Evolutionary conservation across 2,329 filamentous ascomycete species (phyloP), one percentile per base, ranked within the genome.

Genomic region (Aspergillus pseudonomiae): DNA sequence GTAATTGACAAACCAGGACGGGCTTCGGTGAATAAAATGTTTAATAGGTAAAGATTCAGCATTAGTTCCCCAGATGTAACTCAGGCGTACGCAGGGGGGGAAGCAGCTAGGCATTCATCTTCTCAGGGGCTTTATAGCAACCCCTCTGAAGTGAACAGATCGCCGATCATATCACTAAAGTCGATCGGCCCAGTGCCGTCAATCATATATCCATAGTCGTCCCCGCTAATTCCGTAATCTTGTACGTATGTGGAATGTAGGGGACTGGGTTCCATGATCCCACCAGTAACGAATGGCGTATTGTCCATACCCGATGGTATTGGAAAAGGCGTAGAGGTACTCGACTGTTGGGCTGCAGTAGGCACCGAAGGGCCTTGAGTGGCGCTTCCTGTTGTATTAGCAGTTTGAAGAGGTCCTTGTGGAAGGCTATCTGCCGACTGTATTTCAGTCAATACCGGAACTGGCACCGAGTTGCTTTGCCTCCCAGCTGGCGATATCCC

Each of bases 141-240:
- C 2, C 52, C 52, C 21, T 39, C 52, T 24, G 52, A 55, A 19
- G 52, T 24, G 52, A 55, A 55, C 32, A 55, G 14, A 11, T 55
- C 32, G 7, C 34, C 52, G 36, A 55, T 55, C 52, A 55, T 55
- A 19, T 55, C 52, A 39, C 52, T 55, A 28, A 55, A 55, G 52
- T 55, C 52, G 21, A 55, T 55, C 32, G 52, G 52, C 32, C 52
- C 52, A 10, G 52, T 55, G 9, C 28, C 52, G 21, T 55, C 52
- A 16, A 41, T 26, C 52, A 39, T 24, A 39, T 39, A 41, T 11
- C 32, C 52, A 39, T 54, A 54, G 30, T 54, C 26, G 3, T 36
- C n/a, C 3, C 10, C 32, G 9, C 36, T 16, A 11, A 55, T 26
- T 2, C 52, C n/a, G 12, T 24, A 36, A 10, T 34, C 52, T 16